Evolutionary conservation across 371 early-diverging fungal species (phyloP).

Genomic region (Apophysomyces sp.): DNA sequence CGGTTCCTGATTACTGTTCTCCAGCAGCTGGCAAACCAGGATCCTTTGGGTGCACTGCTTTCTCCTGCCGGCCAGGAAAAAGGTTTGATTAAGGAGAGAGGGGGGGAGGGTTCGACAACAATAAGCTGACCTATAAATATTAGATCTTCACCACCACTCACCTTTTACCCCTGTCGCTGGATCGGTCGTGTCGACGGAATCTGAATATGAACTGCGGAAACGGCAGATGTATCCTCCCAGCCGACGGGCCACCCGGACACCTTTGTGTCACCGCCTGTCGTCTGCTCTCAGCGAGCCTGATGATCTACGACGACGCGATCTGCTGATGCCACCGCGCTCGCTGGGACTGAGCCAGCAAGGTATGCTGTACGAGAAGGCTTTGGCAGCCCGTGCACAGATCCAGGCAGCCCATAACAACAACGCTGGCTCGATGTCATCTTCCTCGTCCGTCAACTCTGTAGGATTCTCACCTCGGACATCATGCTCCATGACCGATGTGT

Average conservation of each 20-base stretch:
- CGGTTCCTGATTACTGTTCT: slow-evolving; percentile 92
- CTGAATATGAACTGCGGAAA: slow-evolving; percentile 35
- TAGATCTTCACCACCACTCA: slow-evolving; percentile 4
- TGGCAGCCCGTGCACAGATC: slow-evolving; percentile 41
- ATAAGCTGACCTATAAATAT: background rate
- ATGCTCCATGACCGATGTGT: slow-evolving; percentile 14
- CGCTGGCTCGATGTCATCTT: background rate
- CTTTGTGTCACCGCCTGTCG: slow-evolving; percentile 22
- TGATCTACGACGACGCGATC: slow-evolving; percentile 35
- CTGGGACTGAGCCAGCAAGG: slow-evolving; percentile 28
- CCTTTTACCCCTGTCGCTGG: slow-evolving; percentile 16
- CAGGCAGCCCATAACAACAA: slow-evolving; percentile 27
- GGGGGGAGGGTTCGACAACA: slow-evolving; percentile 2
- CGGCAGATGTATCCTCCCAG: slow-evolving; percentile 33
- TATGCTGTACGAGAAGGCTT: slow-evolving; percentile 39
- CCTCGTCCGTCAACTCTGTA: slow-evolving; percentile 2
- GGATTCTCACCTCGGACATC: slow-evolving; percentile 8
- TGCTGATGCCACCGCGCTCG: slow-evolving; percentile 26
- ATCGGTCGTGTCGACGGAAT: slow-evolving; percentile 39
- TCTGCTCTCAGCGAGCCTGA: slow-evolving; percentile 48
- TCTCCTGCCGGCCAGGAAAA: slow-evolving; percentile 63
- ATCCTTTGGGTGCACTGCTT: slow-evolving; percentile 57
- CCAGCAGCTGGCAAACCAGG: slow-evolving; percentile 85
- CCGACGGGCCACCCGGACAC: slow-evolving; percentile 20
- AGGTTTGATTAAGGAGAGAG: slow-evolving; percentile 32